Evolutionary conservation across 345 rosid genomes (phyloP).

Genomic region (rapeseed (Brassica napus)): Da-Ae NC_063442.1:42619001-42619500

Average conservation of each 20-base stretch:
- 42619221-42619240: constrained; percentile 96
- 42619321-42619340: constrained; percentile 99
- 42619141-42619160: constrained; percentile 79
- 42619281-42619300: constrained; percentile 62
- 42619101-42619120: constrained; percentile 92
- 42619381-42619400: constrained; percentile 70
- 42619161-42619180: constrained; percentile 91
- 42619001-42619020: constrained; percentile 65
- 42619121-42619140: constrained; percentile 88
- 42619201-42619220: constrained; percentile 89
- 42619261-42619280: constrained; percentile 84
- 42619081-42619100: constrained; percentile 86
- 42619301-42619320: constrained; percentile 97
- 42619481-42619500: constrained; percentile 92
- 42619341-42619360: constrained; percentile 86
- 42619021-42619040: constrained; percentile 97
- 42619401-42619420: constrained; percentile 89
- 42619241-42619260: constrained; percentile 96
- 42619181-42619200: constrained; percentile 79
- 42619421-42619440: constrained; percentile 96
- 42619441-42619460: constrained; percentile 99
- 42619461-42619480: constrained; percentile 99
- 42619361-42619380: constrained; percentile 77
- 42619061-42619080: constrained; percentile 96
- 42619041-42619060: constrained; percentile 99